phyloP scores from a whole-genome alignment of 495 filamentous ascomycete genomes.

The Friedmanniomyces simplex region DNA sequence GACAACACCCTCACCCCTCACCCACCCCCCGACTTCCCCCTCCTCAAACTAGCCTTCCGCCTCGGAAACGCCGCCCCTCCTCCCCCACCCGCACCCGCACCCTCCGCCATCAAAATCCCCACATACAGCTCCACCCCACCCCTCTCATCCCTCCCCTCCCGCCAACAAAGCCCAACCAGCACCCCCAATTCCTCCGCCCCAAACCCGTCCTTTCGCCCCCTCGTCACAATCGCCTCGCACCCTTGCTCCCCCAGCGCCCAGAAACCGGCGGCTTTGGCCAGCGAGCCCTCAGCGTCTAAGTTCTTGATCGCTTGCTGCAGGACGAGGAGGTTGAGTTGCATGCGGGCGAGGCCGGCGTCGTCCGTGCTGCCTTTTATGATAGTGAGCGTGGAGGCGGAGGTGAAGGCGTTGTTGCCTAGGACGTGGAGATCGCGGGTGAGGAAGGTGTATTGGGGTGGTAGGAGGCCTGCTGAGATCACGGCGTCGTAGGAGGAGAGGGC shows the following conservation, averaged over 20 bases:
- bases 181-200: conserved; percentile 75
- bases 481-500: conserved; percentile 79
- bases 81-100: neutral
- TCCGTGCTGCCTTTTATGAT: conserved; percentile 58
- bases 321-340: conserved; percentile 86
- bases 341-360: conserved; percentile 59
- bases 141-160: conserved; percentile 10
- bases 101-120: neutral
- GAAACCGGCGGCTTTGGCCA: conserved; percentile 62
- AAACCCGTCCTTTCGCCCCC: conserved; percentile 42
- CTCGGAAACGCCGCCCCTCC: neutral
- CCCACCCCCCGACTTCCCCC: neutral
- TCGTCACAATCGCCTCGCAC: conserved; percentile 46
- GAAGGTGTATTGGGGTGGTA: conserved; percentile 49
- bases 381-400: conserved; percentile 41
- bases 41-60: conserved; percentile 3
- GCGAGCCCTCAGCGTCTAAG: conserved; percentile 49
- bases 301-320: conserved; percentile 93
- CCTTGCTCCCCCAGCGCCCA: conserved; percentile 73
- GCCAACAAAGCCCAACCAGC: conserved; percentile 68
- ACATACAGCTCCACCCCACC: conserved; percentile 1
- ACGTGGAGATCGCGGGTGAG: conserved; percentile 61
- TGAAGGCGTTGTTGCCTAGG: conserved; percentile 60
- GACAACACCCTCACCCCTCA: neutral
- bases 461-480: conserved; percentile 59